Percentiles rank a stretch among this genome's conserved stretches.
These are phyloP conservation scores for Fusarium equiseti DNA, from an alignment of 2,329 filamentous ascomycete genomes.

Conservation along the genomic window DNA sequence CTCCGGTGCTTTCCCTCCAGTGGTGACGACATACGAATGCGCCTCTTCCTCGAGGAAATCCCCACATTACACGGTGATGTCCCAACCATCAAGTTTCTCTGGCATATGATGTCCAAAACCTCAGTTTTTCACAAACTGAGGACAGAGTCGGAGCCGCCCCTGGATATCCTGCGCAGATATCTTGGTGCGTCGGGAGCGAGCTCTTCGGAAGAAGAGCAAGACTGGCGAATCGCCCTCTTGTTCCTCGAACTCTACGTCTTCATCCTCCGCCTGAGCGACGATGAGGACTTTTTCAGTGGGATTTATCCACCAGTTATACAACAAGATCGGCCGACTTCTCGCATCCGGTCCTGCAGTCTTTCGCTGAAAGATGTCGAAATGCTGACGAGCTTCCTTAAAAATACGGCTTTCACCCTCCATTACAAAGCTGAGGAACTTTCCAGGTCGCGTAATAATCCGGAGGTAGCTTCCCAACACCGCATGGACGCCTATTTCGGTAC, in stretches of 20 bases:
- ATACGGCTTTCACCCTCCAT: conserved; percentile 88
- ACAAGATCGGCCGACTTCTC: conserved; percentile 58
- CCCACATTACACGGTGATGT: conserved; percentile 67
- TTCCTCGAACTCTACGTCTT: conserved; percentile 97
- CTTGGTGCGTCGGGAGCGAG: conserved; percentile 47
- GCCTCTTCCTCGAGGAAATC: conserved; percentile 75
- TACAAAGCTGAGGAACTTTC: conserved; percentile 79
- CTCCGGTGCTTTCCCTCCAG: conserved; percentile 85
- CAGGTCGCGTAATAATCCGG: conserved; percentile 42
- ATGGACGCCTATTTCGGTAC: conserved; percentile 49
- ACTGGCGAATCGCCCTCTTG: conserved; percentile 90
- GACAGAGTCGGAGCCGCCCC: conserved; percentile 48
- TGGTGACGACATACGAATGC: conserved; percentile 93
- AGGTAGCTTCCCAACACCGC: conserved; percentile 43
- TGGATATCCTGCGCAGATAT: conserved; percentile 50
- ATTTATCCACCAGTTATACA: conserved; percentile 57
- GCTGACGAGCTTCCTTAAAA: conserved; percentile 88
- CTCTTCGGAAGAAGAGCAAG: conserved; percentile 56
- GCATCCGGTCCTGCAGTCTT: conserved; percentile 74
- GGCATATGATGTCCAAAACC: conserved; percentile 70
- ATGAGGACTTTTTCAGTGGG: conserved; percentile 89
- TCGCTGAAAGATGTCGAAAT: conserved; percentile 76
- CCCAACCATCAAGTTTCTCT: conserved; percentile 75
- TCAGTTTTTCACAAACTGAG: conserved; percentile 53
- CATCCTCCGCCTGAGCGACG: conserved; percentile 90